Percentiles rank a stretch among this genome's conserved stretches.
Evolutionary conservation across 345 rosid genomes (phyloP).

Genomic region (Hirschfeldia incana): DNA sequence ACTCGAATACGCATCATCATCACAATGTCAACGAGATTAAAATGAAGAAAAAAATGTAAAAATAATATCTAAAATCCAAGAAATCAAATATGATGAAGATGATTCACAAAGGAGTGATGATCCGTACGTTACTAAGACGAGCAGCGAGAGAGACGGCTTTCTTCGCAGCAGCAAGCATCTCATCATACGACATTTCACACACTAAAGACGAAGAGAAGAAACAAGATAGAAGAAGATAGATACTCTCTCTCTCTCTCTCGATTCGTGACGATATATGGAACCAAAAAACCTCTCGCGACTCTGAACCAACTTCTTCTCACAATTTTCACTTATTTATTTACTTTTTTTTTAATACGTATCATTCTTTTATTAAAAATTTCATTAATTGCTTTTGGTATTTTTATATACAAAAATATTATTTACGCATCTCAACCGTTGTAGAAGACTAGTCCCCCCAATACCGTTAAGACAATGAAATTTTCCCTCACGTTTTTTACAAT

Average conservation of each 20-base stretch:
- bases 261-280: slow-evolving; percentile 12
- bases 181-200: slow-evolving; percentile 34
- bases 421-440: slow-evolving; percentile 26
- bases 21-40: slow-evolving; percentile 30
- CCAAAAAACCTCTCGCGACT: slow-evolving; percentile 39
- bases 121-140: slow-evolving; percentile 77
- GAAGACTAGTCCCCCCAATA: slow-evolving; percentile 2
- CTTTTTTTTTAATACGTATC: neutral
- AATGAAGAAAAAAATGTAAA: neutral
- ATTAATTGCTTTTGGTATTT: neutral
- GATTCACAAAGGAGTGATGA: neutral
- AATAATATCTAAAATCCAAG: neutral
- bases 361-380: neutral
- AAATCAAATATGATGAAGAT: slow-evolving; percentile 7
- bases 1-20: slow-evolving; percentile 7
- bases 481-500: slow-evolving; percentile 1
- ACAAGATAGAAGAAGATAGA: slow-evolving; percentile 1
- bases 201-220: neutral
- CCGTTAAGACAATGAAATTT: slow-evolving; percentile 19
- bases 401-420: neutral
- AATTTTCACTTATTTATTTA: neutral
- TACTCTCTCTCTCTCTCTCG: neutral
- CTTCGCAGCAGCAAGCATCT: slow-evolving; percentile 48
- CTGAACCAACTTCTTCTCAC: slow-evolving; percentile 34
- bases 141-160: slow-evolving; percentile 85